phyloP scores from a whole-genome alignment of 2,329 filamentous ascomycete species.

The Claviceps humidiphila region DNA sequence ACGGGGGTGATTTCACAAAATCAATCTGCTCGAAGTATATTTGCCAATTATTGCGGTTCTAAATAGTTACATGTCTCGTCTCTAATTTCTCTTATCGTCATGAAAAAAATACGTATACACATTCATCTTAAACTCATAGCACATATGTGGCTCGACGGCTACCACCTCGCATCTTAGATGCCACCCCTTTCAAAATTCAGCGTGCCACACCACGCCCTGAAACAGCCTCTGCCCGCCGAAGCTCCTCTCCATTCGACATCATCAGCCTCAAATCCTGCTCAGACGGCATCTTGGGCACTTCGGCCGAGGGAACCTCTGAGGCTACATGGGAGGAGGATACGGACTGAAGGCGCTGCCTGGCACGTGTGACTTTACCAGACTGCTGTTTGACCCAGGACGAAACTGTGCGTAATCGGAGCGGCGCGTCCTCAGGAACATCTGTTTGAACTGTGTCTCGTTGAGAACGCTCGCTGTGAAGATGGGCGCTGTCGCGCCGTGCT shows the following conservation, averaged over 20 bases:
- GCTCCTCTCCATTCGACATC: conserved; percentile 36
- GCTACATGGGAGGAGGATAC: neutral
- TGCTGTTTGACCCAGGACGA: conserved; percentile 55
- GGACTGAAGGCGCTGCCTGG: conserved; percentile 22
- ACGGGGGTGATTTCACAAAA: too few relatives aligned
- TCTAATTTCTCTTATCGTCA: too few relatives aligned
- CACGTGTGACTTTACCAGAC: conserved; percentile 37
- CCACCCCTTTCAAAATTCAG: neutral
- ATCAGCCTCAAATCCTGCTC: conserved; percentile 37
- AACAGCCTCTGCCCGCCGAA: conserved; percentile 23
- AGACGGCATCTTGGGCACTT: conserved; percentile 27
- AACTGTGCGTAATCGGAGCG: conserved; percentile 43
- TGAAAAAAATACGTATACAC: too few relatives aligned
- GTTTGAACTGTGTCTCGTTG: conserved; percentile 39
- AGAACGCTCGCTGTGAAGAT: neutral
- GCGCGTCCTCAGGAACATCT: conserved; percentile 37
- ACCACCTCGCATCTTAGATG: too few relatives aligned
- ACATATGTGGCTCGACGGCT: too few relatives aligned
- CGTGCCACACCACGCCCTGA: conserved; percentile 9
- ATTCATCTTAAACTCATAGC: too few relatives aligned
- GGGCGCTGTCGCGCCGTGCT: conserved; percentile 5
- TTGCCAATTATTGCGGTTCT: too few relatives aligned
- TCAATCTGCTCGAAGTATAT: too few relatives aligned
- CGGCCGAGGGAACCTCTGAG: conserved; percentile 18
- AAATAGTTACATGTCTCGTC: too few relatives aligned